Base-by-base conservation (phyloP, 2,329 filamentous ascomycete genomes). In the Alternaria longipes region DNA sequence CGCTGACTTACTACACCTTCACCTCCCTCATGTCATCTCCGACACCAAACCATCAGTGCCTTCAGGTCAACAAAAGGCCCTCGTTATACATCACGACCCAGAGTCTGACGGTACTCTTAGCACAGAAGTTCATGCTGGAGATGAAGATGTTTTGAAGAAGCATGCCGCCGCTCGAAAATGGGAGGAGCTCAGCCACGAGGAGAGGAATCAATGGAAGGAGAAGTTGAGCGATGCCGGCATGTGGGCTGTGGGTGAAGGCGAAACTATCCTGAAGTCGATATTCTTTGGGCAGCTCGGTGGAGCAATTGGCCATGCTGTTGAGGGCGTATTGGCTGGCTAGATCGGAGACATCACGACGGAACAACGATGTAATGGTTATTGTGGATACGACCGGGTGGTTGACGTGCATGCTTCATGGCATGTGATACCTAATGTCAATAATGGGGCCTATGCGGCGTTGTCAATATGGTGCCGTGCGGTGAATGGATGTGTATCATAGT, bases 191-290 rank as follows among this genome's bases (percentile, higher is more conserved):
- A 82, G 83, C 6, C 81, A 84, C 12, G 79, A 86, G 55, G 87
- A 94, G 77, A 86, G 87, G 75, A 80, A 83, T 53, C 81, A 82
- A 18, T 96, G 93, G 93, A 92, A 88, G 80, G 79, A 85, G 67
- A 86, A 85, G 73, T 83, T 96, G 36, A 82, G 83, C 56, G 84
- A 89, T 56, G 89, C 91, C 0, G 92, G 92, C 0, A 87, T 93
- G 65, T 96, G 92, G 92, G 86, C 87, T n/a, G 88, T 90, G 74
- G 84, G 87, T 38, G 91, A 94, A 83, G 91, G 91, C 3, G 92
- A 94, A 81, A 84, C 83, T 9, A 86, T 95, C 30, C 85, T 96
- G 68, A 88, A 89, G 79, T 91, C 91, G 3, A 86, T 96, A 32
- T 81, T 96, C 64, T 96, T 96, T 79, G 87, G 89, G 20, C 86